Evolutionary conservation across 2,329 filamentous ascomycete genomes (phyloP).

Genomic region (Calonectria hawksworthii): DNA sequence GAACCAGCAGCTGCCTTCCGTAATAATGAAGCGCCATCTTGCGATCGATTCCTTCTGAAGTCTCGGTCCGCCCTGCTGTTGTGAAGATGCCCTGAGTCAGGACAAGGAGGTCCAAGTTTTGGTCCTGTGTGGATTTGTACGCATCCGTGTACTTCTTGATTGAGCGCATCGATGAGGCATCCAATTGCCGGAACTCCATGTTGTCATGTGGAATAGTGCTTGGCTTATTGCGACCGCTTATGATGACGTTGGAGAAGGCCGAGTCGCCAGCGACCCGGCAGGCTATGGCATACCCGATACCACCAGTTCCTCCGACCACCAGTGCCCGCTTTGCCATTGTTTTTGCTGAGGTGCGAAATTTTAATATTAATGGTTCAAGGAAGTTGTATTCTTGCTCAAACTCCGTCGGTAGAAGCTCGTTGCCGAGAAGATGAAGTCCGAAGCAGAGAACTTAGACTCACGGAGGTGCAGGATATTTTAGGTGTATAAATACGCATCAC

Average conservation of each 20-base stretch:
- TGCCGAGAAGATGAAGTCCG: neutral
- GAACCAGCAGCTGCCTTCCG: conserved; percentile 58
- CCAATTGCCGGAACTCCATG: conserved; percentile 49
- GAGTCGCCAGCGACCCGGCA: conserved; percentile 49
- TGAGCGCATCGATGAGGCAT: conserved; percentile 51
- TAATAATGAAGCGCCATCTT: conserved; percentile 64
- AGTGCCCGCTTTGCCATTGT: conserved; percentile 46
- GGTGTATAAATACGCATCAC: neutral
- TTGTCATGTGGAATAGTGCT: conserved; percentile 47
- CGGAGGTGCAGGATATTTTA: neutral
- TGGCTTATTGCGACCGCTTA: conserved; percentile 51
- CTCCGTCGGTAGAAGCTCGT: neutral
- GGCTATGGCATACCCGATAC: conserved; percentile 54
- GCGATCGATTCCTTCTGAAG: conserved; percentile 59
- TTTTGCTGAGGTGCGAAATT: neutral
- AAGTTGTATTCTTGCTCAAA: neutral
- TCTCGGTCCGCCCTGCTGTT: conserved; percentile 53
- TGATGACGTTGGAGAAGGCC: conserved; percentile 46
- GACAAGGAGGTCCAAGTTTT: conserved; percentile 54
- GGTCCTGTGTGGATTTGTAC: conserved; percentile 41
- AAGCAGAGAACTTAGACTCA: neutral
- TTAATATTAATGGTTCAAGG: neutral
- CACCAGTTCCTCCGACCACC: conserved; percentile 53
- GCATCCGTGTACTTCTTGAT: conserved; percentile 52
- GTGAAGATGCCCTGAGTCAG: conserved; percentile 56